Conservation (phyloP, 768 basidiomycete genomes). For the Termitomyces heimii region DNA sequence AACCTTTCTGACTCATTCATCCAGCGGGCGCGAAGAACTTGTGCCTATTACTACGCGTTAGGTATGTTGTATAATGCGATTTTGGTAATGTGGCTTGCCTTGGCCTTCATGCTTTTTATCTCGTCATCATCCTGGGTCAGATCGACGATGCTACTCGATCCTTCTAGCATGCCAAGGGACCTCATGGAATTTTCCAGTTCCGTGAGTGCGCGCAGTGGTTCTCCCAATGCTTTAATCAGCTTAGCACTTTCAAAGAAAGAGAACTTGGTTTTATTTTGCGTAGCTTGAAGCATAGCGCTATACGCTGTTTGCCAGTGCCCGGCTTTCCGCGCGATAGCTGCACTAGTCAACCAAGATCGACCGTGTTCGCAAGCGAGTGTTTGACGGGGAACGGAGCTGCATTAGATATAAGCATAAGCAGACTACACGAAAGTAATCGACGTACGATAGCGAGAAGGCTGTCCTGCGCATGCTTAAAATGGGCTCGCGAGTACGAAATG, state of each 20-base stretch:
- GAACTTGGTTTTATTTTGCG: constrained; percentile 62
- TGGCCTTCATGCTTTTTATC: constrained; percentile 55
- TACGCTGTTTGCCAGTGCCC: constrained; percentile 97
- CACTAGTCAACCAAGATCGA: constrained; percentile 83
- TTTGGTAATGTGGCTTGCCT: constrained; percentile 36
- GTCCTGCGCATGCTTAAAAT: constrained; percentile 86
- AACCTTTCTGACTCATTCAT: constrained; percentile 87
- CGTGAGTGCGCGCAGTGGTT: constrained; percentile 79
- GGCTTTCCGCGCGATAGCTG: constrained; percentile 95
- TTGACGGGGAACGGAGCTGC: constrained; percentile 27
- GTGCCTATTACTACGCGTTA: constrained; percentile 41
- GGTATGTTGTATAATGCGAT: background rate
- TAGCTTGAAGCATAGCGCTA: constrained; percentile 89
- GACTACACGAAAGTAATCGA: constrained; percentile 2
- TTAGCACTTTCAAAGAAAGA: constrained; percentile 90
- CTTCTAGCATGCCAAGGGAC: constrained; percentile 39
- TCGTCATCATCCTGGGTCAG: constrained; percentile 51
- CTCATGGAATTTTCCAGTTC: constrained; percentile 77
- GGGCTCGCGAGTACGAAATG: constrained; percentile 84
- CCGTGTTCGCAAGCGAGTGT: constrained; percentile 60
- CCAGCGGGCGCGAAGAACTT: constrained; percentile 84
- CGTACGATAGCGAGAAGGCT: constrained; percentile 70
- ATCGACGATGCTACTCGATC: constrained; percentile 41
- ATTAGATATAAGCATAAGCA: constrained; percentile 5
- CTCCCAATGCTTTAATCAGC: constrained; percentile 71